These are phyloP conservation scores for Wickerhamomyces alni DNA, from an alignment of 805 yeast species.

Conservation along the genomic window DNA sequence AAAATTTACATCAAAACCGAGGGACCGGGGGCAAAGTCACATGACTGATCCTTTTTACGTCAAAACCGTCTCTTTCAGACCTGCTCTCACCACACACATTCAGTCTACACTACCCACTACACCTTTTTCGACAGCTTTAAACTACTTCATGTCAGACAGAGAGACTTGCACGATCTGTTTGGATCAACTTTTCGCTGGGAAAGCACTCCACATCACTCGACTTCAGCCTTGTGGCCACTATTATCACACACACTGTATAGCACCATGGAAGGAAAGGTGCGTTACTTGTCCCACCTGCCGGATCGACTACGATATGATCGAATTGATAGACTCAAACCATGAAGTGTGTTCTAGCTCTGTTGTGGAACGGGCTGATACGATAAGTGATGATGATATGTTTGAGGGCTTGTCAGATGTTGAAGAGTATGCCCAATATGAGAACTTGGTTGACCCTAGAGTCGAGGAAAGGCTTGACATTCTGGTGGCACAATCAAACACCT, in stretches of 20 bases:
- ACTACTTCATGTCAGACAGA: slow-evolving; percentile 5
- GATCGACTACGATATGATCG: slow-evolving; percentile 33
- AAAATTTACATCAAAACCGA: no score
- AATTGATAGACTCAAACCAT: slow-evolving; percentile 22
- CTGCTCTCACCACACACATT: no score
- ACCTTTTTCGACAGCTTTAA: not conserved
- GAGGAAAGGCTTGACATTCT: slow-evolving; percentile 15
- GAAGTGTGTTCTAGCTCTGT: slow-evolving; percentile 5
- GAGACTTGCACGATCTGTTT: slow-evolving; percentile 59
- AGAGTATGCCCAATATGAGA: not conserved
- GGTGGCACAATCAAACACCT: slow-evolving; percentile 17
- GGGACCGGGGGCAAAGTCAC: not conserved
- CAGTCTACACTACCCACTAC: no score
- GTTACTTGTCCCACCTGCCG: slow-evolving; percentile 63
- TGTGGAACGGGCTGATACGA: slow-evolving; percentile 10
- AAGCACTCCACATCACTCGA: slow-evolving; percentile 18
- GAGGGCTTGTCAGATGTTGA: slow-evolving; percentile 9
- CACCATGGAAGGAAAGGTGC: slow-evolving; percentile 50
- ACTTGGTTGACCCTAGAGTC: slow-evolving; percentile 4
- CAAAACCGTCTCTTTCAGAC: no score
- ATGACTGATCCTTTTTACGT: not conserved
- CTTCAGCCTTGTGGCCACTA: slow-evolving; percentile 45
- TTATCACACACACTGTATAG: slow-evolving; percentile 53
- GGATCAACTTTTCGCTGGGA: slow-evolving; percentile 28
- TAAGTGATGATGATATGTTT: slow-evolving; percentile 8